A percentile compares a stretch with the other conserved stretches of the same genome.
phyloP scores from a whole-genome alignment of 495 filamentous ascomycete genomes.

The Lentithecium fluviatile region DNA sequence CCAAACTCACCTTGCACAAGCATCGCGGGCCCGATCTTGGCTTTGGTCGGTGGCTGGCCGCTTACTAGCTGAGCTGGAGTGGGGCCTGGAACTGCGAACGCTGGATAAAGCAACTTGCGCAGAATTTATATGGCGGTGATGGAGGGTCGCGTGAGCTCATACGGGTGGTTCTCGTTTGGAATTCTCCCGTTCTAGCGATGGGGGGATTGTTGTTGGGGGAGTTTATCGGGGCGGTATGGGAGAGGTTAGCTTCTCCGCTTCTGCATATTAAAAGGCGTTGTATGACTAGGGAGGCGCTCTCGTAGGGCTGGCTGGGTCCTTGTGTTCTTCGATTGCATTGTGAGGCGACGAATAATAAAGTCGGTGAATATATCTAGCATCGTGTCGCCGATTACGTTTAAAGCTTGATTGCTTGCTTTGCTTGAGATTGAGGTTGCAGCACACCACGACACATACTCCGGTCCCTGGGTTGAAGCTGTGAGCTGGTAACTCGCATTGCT shows the following conservation, averaged over 20 bases:
- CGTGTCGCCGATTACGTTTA: too few relatives aligned
- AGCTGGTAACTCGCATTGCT: too few relatives aligned
- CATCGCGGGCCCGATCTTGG: background rate
- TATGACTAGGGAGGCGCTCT: background rate
- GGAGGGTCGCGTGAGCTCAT: background rate
- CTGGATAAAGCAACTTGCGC: background rate
- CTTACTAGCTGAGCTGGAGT: slow-evolving; percentile 21
- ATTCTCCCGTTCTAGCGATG: background rate
- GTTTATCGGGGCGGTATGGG: background rate
- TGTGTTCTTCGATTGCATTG: too few relatives aligned
- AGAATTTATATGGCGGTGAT: background rate
- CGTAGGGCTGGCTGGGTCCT: slow-evolving; percentile 11
- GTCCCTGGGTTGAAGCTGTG: too few relatives aligned
- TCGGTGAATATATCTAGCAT: too few relatives aligned
- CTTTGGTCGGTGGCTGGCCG: slow-evolving; percentile 21
- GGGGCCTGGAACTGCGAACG: background rate
- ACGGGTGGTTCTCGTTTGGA: too few relatives aligned
- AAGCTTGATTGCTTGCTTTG: too few relatives aligned
- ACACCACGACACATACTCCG: too few relatives aligned
- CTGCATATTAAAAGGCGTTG: slow-evolving; percentile 5
- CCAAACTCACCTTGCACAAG: background rate
- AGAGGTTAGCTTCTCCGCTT: background rate
- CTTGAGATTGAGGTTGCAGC: too few relatives aligned
- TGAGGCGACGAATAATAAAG: too few relatives aligned
- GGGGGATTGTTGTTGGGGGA: background rate